Evolutionary conservation across 164 flowering plant species (phyloP), one percentile per base, ranked within the genome.

Genomic region (Vitis amurensis): DNA sequence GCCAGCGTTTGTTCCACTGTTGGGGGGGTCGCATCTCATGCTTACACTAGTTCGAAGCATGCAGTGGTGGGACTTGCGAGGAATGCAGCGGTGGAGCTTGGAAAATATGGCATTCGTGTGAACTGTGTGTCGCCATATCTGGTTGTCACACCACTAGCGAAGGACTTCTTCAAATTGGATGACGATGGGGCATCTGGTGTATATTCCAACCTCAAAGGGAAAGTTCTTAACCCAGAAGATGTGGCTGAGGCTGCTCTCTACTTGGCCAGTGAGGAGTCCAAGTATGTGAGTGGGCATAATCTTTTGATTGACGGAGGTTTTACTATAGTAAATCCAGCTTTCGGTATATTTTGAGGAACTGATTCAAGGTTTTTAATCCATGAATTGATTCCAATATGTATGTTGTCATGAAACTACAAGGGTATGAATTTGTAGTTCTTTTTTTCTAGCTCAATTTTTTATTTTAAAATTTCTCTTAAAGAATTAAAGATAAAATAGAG

Each of bases 21-120:
- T 1, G 85, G 83, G 2, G 87, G 81, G 0, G 69, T n/a, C 1
- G 77, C 73, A 1, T n/a, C 85, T 3, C 85, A 83, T 50, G 83
- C 84, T 0, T 85, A 87, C 64, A 55, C 76, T 2, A 66, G 72
- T 3, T 82, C 86, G 10, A 84, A 84, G 83, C 79, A 80, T 53
- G 88, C 72, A 2, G 69, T 82, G 66, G 61, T 80, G 9, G 88
- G 88, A 15, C 75, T 83, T 10, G 75, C 75, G 11, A 78, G 64
- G 63, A 78, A 76, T 44, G 63, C 82, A 0, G 84, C 83, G 0
- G 79, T 71, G 47, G 88, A 85, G 77, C 80, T 83, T 0, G 86
- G 88, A 7, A 66, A 61, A 51, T 57, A 71, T 44, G 82, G 86
- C 5, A 85, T 85, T 15, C 52, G 88, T n/a, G 86, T 83, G 1